Base-by-base conservation (phyloP, 1,284 basidiomycete genomes). In the Wallemia ichthyophaga region DNA sequence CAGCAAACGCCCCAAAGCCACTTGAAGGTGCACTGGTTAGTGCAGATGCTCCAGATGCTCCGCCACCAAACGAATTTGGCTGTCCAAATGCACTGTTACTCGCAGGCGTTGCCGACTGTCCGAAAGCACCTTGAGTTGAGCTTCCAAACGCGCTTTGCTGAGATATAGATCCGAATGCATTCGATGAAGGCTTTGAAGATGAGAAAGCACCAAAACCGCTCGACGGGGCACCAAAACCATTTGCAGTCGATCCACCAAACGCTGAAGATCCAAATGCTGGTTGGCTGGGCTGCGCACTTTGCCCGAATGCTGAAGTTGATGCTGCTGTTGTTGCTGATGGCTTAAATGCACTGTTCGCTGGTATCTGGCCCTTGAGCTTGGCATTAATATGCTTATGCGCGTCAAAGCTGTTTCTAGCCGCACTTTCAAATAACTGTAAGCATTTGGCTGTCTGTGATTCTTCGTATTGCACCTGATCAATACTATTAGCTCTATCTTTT, bases 41-140 rank as follows among this genome's bases (percentile, higher is more conserved):
- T 63, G 59, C 17, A 64, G 66, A 27, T 66, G n/a, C 63, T 11
- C 62, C 63, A 7, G 62, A 27, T 13, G 58, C 32, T 58, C 17
- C 61, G 56, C 25, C 62, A 32, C 61, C 60, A 65, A 7, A 62
- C 62, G 17, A 64, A 62, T 19, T 63, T 59, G 0, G 28, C 25
- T 25, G 59, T 27, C 69, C 68, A 59, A 70, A 70, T 0, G 64
- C 68, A 57, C 65, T 63, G 24, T 63, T 62, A 0, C 61, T 33
- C 1, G 63, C 57, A 1, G 61, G 57, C 2, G 64, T 61, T 1
- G 64, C 61, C 54, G 62, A 48, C n/a, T 11, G 13, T 11, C 37
- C 37, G n/a, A 48, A 48, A 48, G 37, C 37, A 48, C n/a, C n/a
- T 48, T 48, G 37, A 21, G 37, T 11, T 48, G 37, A 11, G 13